Evolutionary conservation across 805 yeast species (phyloP).

Genomic region (Starmerella bacillaris): DNA sequence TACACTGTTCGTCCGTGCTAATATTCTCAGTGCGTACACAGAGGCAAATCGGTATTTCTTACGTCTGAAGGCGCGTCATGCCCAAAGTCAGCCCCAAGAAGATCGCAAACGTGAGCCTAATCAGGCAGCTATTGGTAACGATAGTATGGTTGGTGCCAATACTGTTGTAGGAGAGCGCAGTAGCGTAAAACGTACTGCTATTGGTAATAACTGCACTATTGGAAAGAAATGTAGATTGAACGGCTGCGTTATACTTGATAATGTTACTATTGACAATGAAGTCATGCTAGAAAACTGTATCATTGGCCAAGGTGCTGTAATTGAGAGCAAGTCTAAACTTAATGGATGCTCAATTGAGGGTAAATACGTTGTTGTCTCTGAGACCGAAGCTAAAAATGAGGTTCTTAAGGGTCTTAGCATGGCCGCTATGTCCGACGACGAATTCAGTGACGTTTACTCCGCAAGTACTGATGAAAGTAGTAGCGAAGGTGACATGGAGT

Average conservation of each 20-base stretch:
- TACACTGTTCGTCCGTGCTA: constrained; percentile 49
- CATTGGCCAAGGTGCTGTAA: constrained; percentile 49
- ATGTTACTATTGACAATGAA: constrained; percentile 62
- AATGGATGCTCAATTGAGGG: constrained; percentile 78
- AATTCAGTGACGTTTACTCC: constrained; percentile 19
- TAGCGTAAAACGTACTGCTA: constrained; percentile 67
- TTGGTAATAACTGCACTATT: constrained; percentile 55
- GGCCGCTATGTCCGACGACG: constrained; percentile 19
- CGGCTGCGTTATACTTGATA: constrained; percentile 64
- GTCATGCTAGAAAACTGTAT: constrained; percentile 61
- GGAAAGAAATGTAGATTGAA: constrained; percentile 79
- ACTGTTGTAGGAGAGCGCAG: constrained; percentile 66
- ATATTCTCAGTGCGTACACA: constrained; percentile 62
- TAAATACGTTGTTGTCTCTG: constrained; percentile 38
- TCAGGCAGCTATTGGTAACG: constrained; percentile 70
- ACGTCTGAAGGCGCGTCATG: constrained; percentile 33
- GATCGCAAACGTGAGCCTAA: constrained; percentile 13
- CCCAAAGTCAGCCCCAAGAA: constrained; percentile 10
- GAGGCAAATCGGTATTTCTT: constrained; percentile 74
- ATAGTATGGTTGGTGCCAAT: constrained; percentile 54
- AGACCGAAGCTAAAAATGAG: constrained; percentile 27
- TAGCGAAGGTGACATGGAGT: constrained; percentile 12
- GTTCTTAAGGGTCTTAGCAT: constrained; percentile 18
- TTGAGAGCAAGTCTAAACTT: constrained; percentile 47
- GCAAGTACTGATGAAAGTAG: constrained; percentile 24